Conservation (phyloP, 2,329 filamentous ascomycete species). For the Canariomyces notabilis region DNA sequence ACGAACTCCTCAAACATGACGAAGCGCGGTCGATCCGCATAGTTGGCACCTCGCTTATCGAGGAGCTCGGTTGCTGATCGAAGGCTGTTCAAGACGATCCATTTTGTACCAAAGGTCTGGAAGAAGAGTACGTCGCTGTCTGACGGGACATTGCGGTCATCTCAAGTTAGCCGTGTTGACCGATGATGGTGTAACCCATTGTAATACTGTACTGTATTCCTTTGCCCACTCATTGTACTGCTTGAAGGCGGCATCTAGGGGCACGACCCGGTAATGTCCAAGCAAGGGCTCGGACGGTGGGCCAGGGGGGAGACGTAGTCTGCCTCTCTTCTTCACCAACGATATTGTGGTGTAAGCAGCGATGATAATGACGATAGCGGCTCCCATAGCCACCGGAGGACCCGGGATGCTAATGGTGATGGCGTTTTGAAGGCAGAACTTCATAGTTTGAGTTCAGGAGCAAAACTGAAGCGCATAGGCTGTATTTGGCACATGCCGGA, state of each 20-base stretch:
- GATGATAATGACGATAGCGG: conserved; percentile 13
- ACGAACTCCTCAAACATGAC: conserved; percentile 32
- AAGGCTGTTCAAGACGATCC: conserved; percentile 34
- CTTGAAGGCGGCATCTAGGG: conserved; percentile 29
- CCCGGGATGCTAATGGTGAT: neutral
- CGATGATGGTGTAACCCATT: neutral
- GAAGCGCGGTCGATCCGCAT: conserved; percentile 35
- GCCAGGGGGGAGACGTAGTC: conserved; percentile 28
- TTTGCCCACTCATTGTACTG: conserved; percentile 30
- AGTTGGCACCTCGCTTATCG: conserved; percentile 34
- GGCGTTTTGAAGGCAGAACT: no score
- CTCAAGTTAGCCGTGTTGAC: neutral
- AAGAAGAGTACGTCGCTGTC: conserved; percentile 30
- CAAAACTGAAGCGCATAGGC: no score
- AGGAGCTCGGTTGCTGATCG: conserved; percentile 34
- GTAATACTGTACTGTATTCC: conserved; percentile 28
- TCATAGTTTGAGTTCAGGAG: no score
- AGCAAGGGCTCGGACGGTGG: conserved; percentile 28
- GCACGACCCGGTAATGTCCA: conserved; percentile 29
- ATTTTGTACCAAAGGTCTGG: conserved; percentile 28
- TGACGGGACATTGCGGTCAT: conserved; percentile 2
- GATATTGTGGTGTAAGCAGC: conserved; percentile 1
- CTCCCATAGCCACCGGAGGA: neutral
- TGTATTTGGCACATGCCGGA: no score
- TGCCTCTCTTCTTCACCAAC: neutral